phyloP scores from a whole-genome alignment of 2,329 filamentous ascomycete species.

The Diaporthe sp. region DNA sequence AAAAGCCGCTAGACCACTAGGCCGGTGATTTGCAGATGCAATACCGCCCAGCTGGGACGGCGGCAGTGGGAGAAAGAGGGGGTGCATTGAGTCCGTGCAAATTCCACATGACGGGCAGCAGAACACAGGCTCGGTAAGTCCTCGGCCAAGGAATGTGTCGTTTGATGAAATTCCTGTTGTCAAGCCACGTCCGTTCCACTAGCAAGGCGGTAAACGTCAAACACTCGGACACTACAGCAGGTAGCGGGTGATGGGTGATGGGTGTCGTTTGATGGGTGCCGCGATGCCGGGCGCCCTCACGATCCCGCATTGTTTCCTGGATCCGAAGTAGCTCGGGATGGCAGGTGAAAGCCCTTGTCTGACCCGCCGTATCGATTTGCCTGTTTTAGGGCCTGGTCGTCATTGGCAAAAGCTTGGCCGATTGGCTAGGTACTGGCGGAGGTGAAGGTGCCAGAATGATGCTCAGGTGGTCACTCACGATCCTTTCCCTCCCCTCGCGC shows the following conservation, averaged over 20 bases:
- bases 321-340: conserved; percentile 1
- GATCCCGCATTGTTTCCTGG: not conserved
- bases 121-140: conserved; percentile 5
- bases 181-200: not conserved
- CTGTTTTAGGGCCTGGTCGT: not conserved
- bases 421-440: not conserved
- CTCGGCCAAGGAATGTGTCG: conserved; percentile 1
- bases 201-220: not conserved
- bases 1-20: conserved; percentile 8
- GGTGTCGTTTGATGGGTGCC: not conserved
- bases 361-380: conserved; percentile 7
- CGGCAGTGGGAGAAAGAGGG: not conserved
- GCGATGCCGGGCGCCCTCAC: conserved; percentile 1
- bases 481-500: not conserved
- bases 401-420: conserved; percentile 1
- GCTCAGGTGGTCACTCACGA: conserved; percentile 2
- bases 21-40: not conserved
- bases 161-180: not conserved
- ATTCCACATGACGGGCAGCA: not conserved
- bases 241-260: not conserved
- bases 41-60: conserved; percentile 24
- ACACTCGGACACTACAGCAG: not conserved
- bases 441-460: not conserved
- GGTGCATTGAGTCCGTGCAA: conserved; percentile 19
- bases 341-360: not conserved